phyloP scores from a whole-genome alignment of 805 yeast genomes.

The Candida corydali region DNA sequence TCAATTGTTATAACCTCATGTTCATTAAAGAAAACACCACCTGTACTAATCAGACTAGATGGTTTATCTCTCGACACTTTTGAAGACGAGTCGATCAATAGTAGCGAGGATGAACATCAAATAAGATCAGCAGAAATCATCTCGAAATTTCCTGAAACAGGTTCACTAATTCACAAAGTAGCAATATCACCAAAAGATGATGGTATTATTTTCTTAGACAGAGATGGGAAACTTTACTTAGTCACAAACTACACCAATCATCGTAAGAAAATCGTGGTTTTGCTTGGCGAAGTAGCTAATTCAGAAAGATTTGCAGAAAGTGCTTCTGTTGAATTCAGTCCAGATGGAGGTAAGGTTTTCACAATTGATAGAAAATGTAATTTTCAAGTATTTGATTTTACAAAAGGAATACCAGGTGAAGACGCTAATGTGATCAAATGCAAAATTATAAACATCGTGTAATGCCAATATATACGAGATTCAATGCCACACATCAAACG shows the following conservation, averaged over 20 bases:
- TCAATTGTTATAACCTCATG: slow-evolving; percentile 35
- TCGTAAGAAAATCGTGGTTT: slow-evolving; percentile 49
- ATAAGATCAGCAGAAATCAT: slow-evolving; percentile 28
- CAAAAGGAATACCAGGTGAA: slow-evolving; percentile 74
- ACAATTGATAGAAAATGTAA: slow-evolving; percentile 79
- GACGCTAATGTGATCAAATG: slow-evolving; percentile 64
- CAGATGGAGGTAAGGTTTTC: slow-evolving; percentile 76
- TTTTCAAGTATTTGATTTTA: slow-evolving; percentile 77
- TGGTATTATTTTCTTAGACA: slow-evolving; percentile 74
- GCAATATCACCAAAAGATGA: slow-evolving; percentile 84
- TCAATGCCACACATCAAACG: slow-evolving; percentile 5
- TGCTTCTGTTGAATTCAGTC: slow-evolving; percentile 74
- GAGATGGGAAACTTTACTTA: slow-evolving; percentile 71
- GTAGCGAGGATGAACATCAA: slow-evolving; percentile 14
- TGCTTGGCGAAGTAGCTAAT: slow-evolving; percentile 74
- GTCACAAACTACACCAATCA: slow-evolving; percentile 41
- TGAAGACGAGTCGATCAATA: slow-evolving; percentile 18
- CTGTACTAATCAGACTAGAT: slow-evolving; percentile 28
- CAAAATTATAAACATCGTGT: slow-evolving; percentile 46
- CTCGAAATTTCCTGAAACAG: slow-evolving; percentile 71
- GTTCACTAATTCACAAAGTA: slow-evolving; percentile 69
- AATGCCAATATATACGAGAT: not conserved
- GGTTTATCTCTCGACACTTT: slow-evolving; percentile 56
- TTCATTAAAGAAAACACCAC: slow-evolving; percentile 29
- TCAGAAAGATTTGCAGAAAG: slow-evolving; percentile 70